phyloP scores from a whole-genome alignment of 2,329 filamentous ascomycete genomes.

The Parastagonospora avenae region DNA sequence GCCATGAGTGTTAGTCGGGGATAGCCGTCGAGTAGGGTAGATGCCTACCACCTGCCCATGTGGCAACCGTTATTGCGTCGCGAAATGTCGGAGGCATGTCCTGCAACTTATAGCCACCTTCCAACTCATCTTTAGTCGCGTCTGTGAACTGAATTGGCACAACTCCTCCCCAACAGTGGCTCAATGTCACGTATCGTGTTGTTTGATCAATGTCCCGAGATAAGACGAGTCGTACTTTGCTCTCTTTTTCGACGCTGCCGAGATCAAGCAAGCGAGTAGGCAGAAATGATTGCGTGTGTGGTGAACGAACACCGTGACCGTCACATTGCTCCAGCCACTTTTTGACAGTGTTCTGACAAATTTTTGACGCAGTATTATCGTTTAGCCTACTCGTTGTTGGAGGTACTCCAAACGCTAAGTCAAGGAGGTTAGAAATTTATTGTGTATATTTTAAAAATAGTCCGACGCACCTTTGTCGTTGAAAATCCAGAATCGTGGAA shows the following conservation, averaged over 20 bases:
- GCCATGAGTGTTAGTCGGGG: neutral
- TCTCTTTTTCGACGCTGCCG: neutral
- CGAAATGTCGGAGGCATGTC: neutral
- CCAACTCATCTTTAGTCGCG: neutral
- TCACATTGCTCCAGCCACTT: neutral
- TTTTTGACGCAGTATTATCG: neutral
- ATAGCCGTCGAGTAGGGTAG: neutral
- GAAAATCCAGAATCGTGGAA: slow-evolving; percentile 1
- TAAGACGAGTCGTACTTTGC: neutral
- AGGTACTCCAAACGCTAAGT: neutral
- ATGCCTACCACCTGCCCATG: neutral
- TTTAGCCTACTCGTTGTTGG: neutral
- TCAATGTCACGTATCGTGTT: slow-evolving; percentile 7
- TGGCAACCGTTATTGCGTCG: neutral
- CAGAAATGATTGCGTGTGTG: neutral
- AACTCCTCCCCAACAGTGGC: slow-evolving; percentile 7
- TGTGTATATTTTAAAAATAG: neutral
- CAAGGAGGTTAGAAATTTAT: neutral
- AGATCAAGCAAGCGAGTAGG: slow-evolving; percentile 2
- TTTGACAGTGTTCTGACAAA: neutral
- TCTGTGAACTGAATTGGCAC: slow-evolving; percentile 1
- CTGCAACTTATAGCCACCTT: neutral
- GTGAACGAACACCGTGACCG: neutral
- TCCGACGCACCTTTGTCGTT: neutral
- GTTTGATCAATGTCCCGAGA: neutral